These are phyloP conservation scores for Ogataea degrootiae DNA, from an alignment of 805 yeast species.

Conservation along the genomic window DNA sequence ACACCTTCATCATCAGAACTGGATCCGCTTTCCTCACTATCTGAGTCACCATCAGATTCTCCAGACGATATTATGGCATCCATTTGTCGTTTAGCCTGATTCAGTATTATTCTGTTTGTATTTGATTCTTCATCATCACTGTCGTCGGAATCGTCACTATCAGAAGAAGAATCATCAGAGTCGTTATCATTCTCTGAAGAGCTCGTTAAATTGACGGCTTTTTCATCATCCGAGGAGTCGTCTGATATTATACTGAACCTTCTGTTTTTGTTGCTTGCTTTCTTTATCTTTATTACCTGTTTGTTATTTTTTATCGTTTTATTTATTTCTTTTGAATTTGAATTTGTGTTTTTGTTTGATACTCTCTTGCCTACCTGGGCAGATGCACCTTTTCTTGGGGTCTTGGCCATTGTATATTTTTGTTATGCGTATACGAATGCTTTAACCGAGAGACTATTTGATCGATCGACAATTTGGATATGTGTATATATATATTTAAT, in stretches of 20 bases:
- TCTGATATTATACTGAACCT: conserved; percentile 26
- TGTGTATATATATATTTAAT: too few relatives aligned
- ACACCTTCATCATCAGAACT: conserved; percentile 64
- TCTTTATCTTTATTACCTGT: conserved; percentile 8
- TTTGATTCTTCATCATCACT: conserved; percentile 24
- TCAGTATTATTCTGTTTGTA: conserved; percentile 25
- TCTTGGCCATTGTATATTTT: conserved; percentile 23
- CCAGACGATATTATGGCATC: conserved; percentile 24
- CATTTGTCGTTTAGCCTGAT: conserved; percentile 17
- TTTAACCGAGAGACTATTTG: background rate
- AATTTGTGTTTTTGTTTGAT: conserved; percentile 23
- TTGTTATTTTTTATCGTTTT: conserved; percentile 2
- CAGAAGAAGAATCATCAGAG: background rate
- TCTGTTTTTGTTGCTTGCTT: conserved; percentile 6
- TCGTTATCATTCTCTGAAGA: conserved; percentile 21
- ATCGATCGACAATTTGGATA: too few relatives aligned
- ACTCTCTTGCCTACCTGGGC: conserved; percentile 20
- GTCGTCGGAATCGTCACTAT: conserved; percentile 23
- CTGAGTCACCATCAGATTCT: conserved; percentile 34
- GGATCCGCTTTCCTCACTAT: conserved; percentile 20
- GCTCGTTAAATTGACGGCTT: conserved; percentile 6
- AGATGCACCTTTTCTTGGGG: conserved; percentile 25
- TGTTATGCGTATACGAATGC: background rate
- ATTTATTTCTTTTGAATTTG: conserved; percentile 16
- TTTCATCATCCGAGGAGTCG: conserved; percentile 16